phyloP scores from a whole-genome alignment of 768 basidiomycete species.

The Antrodiella citrinella region DNA sequence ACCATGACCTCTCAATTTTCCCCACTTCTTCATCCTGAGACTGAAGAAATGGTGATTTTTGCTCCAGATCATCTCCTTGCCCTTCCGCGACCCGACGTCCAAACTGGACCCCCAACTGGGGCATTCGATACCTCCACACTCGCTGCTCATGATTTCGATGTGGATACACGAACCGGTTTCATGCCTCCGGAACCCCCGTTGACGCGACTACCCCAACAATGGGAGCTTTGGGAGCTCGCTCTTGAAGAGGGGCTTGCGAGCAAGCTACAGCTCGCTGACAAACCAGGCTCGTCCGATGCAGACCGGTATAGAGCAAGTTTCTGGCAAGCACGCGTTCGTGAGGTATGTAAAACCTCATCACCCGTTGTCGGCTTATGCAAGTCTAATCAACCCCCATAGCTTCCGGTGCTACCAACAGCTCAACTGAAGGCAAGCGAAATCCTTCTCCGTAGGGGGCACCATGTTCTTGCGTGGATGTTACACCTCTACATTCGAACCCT shows the following conservation, averaged over 20 bases:
- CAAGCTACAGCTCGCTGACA: constrained; percentile 47
- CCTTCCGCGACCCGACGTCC: constrained; percentile 26
- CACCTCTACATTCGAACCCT: constrained; percentile 50
- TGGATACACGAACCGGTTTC: constrained; percentile 86
- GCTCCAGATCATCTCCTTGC: constrained; percentile 26
- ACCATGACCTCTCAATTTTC: background rate
- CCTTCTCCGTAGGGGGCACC: constrained; percentile 44
- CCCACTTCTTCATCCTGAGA: background rate
- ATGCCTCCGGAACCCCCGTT: constrained; percentile 77
- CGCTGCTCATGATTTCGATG: constrained; percentile 59
- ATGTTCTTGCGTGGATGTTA: constrained; percentile 44
- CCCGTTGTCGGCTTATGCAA: constrained; percentile 2
- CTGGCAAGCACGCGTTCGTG: constrained; percentile 35
- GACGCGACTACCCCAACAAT: constrained; percentile 48
- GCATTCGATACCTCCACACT: constrained; percentile 28
- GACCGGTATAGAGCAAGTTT: constrained; percentile 27
- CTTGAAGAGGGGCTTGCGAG: constrained; percentile 41
- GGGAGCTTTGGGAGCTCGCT: constrained; percentile 65
- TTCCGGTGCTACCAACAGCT: constrained; percentile 30
- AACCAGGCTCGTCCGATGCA: constrained; percentile 17
- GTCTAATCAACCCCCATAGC: constrained; percentile 18
- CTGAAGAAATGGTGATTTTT: constrained; percentile 8
- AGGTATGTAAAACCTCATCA: constrained; percentile 23
- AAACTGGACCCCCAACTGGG: constrained; percentile 18
- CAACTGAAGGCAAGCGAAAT: constrained; percentile 33